Evolutionary conservation across 2,329 filamentous ascomycete genomes (phyloP).

Genomic region (Penicillium frequentans): DNA sequence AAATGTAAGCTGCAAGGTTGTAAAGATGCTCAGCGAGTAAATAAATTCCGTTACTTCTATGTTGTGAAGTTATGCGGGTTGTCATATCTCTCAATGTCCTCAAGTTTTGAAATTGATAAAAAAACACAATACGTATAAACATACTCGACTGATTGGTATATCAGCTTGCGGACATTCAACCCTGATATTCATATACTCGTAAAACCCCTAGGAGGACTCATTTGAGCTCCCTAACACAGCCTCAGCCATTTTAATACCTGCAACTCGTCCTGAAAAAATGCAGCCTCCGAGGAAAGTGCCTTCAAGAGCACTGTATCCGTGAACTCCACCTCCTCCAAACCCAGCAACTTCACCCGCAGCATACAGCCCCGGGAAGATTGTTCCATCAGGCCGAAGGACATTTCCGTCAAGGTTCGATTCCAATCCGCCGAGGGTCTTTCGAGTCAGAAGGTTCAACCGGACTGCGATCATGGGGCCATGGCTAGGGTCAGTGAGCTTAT

Average conservation of each 20-base stretch:
- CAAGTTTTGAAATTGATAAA: not conserved
- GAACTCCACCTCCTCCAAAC: slow-evolving; percentile 1
- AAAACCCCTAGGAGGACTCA: not conserved
- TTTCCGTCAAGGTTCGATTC: not conserved
- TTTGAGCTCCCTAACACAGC: not conserved
- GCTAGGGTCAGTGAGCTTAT: not conserved
- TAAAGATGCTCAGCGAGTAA: not conserved
- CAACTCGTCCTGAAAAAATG: slow-evolving; percentile 1
- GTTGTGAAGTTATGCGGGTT: not conserved
- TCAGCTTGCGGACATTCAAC: not conserved
- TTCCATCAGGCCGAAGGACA: slow-evolving; percentile 1
- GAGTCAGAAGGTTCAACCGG: slow-evolving; percentile 1
- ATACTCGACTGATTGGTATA: not conserved
- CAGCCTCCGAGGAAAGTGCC: slow-evolving; percentile 1
- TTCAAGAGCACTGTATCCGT: slow-evolving; percentile 2
- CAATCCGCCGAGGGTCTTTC: not conserved
- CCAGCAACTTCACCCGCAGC: not conserved
- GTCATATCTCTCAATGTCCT: not conserved
- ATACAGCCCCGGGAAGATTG: not conserved
- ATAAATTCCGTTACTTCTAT: not conserved
- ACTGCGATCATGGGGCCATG: not conserved
- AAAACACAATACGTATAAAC: no score
- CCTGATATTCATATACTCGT: not conserved
- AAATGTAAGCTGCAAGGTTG: no score
- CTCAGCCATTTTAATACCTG: slow-evolving; percentile 1